Percentiles rank a stretch among this genome's conserved stretches.
These are phyloP conservation scores for Astrothelium macrocarpum DNA, from an alignment of 495 filamentous ascomycete species.

Conservation along the genomic window DNA sequence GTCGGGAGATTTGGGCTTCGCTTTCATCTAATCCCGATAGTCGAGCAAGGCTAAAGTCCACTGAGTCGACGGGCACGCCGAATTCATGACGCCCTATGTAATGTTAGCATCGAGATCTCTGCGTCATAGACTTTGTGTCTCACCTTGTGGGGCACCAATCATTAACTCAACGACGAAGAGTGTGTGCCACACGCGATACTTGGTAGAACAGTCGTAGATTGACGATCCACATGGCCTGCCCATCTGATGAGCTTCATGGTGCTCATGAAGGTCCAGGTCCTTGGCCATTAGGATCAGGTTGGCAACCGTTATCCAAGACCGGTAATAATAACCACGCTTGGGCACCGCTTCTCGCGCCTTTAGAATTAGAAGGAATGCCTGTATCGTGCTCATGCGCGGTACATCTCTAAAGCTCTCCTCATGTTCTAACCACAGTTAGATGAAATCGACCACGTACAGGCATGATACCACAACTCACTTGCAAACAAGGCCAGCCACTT, in stretches of 20 bases:
- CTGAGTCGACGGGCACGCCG: constrained; percentile 60
- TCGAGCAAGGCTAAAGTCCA: constrained; percentile 63
- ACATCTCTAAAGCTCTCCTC: constrained; percentile 95
- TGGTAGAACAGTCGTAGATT: constrained; percentile 62
- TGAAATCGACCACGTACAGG: constrained; percentile 22
- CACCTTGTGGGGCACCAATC: constrained; percentile 93
- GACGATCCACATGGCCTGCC: constrained; percentile 59
- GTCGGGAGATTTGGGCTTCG: constrained; percentile 67
- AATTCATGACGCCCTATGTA: constrained; percentile 71
- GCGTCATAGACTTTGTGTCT: constrained; percentile 10
- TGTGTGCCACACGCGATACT: constrained; percentile 71
- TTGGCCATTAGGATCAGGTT: constrained; percentile 87
- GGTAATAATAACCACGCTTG: constrained; percentile 90
- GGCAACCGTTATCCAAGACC: constrained; percentile 96
- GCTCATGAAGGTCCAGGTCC: constrained; percentile 84
- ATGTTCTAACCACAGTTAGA: constrained; percentile 53
- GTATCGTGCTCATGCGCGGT: constrained; percentile 84
- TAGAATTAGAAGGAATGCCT: constrained; percentile 76
- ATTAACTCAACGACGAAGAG: constrained; percentile 82
- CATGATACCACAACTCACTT: constrained; percentile 46
- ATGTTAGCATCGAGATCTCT: not conserved
- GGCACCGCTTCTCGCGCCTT: constrained; percentile 89
- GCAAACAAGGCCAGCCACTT: constrained; percentile 93
- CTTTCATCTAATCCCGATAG: constrained; percentile 61
- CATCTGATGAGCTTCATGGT: constrained; percentile 64